Base-by-base conservation (phyloP, 2,329 filamentous ascomycete genomes). In the Alternaria arborescens region DNA sequence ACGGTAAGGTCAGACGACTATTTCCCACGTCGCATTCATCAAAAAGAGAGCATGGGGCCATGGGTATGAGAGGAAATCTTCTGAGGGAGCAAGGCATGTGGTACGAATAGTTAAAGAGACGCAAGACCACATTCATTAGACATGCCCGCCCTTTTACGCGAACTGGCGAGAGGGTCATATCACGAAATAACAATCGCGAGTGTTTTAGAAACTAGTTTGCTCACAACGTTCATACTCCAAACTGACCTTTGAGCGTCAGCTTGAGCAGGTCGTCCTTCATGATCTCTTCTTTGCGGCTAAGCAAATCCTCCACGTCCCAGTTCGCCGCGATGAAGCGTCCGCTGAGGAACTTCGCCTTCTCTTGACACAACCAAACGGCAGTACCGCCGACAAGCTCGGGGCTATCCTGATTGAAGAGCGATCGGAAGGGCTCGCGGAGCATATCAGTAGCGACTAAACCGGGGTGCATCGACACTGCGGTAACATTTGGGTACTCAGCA, bases 281-380 rank as follows among this genome's bases (percentile, higher is more conserved):
- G 47, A 70, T 64, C 51, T 72, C 69, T 7, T 68, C 66, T 53
- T 64, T 71, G 47, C 60, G 55, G 2, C 28, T 41, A 1, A 69
- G 14, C 32, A 79, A 47, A 40, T 76, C 73, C 28, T 78, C 73
- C 5, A 78, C 69, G 54, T 64, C 63, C 75, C 74, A 77, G 36
- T 76, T 73, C 1, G 62, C 60, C 43, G 56, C 54, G 3, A 77
- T 53, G 47, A 71, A 72, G 28, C 66, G 60, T 3, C 73, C 74
- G 52, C 65, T 74, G 12, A 76, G 41, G 30, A 73, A 77, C 14
- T 40, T 58, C 1, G 69, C 74, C 58, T 75, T 62, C 24, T 69
- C 65, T 2, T 59, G 66, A 22, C 62, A 48, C 0, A 75, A 50
- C 72, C 71, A 77, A 1, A 76, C 68, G 0, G 52, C 68, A 8